Conservation (phyloP, 352 stramenopile species). For the Pythium volutum region DNA sequence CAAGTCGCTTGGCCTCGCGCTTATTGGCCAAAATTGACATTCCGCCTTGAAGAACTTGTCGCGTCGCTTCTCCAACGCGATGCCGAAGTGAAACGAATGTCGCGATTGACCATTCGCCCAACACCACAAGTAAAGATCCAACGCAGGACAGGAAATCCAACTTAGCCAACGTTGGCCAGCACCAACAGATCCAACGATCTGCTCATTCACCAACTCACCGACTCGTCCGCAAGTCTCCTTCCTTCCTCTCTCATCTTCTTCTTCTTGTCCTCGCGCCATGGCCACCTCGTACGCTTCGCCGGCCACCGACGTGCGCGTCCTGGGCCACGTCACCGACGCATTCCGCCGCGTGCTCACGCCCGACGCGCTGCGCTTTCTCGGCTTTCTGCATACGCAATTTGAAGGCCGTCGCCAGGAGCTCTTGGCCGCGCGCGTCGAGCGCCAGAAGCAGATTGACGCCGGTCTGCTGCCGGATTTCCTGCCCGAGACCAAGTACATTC, state of each 20-base stretch:
- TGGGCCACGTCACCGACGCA: constrained; percentile 73
- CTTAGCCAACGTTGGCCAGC: background rate
- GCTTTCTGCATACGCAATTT: constrained; percentile 88
- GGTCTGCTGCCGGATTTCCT: constrained; percentile 89
- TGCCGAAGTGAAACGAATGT: constrained; percentile 21
- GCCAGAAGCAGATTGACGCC: constrained; percentile 83
- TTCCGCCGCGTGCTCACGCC: constrained; percentile 87
- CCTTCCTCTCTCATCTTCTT: background rate
- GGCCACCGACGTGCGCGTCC: constrained; percentile 76
- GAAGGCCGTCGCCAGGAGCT: constrained; percentile 44
- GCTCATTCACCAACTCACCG: constrained; percentile 16
- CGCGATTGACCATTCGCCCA: constrained; percentile 11
- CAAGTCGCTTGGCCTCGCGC: background rate
- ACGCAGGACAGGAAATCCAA: background rate
- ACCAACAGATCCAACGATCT: no score
- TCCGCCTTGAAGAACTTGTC: constrained; percentile 26
- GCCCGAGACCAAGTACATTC: constrained; percentile 78
- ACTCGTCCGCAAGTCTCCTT: constrained; percentile 1
- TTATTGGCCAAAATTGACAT: constrained; percentile 22
- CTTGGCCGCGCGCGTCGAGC: constrained; percentile 36
- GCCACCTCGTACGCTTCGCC: constrained; percentile 52
- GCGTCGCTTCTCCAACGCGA: constrained; percentile 15
- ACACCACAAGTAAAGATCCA: background rate
- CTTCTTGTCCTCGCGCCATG: background rate
- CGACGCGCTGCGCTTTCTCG: constrained; percentile 91